Evolutionary conservation across 225 moss, liverwort and hornwort species (phyloP).

Genomic region (Physcomitrium patens): DNA sequence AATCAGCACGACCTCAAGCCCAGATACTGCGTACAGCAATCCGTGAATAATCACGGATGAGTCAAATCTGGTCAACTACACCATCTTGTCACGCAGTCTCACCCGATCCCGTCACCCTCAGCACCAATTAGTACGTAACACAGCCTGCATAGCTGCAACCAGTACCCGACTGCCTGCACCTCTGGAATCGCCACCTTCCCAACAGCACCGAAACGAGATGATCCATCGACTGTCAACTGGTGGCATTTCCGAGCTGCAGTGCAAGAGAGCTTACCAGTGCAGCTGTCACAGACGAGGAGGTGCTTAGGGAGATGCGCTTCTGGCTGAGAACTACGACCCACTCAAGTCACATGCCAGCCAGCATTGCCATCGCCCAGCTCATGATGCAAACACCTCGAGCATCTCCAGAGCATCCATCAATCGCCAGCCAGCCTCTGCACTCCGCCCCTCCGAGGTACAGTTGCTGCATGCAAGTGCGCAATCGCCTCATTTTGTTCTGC

Average conservation of each 20-base stretch:
- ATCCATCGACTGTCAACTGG: too few relatives aligned
- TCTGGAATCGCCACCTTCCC: slow-evolving; percentile 12
- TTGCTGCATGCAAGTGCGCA: too few relatives aligned
- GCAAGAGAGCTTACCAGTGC: not conserved
- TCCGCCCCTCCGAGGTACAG: too few relatives aligned
- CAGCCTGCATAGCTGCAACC: slow-evolving; percentile 12
- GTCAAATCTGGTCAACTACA: not conserved
- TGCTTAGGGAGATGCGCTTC: slow-evolving; percentile 2
- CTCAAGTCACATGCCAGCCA: not conserved
- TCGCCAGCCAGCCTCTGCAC: too few relatives aligned
- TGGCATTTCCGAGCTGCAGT: not conserved
- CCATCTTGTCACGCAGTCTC: not conserved
- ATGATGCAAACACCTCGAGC: slow-evolving; percentile 21
- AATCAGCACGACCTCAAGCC: not conserved
- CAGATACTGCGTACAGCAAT: not conserved
- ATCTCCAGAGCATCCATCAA: slow-evolving; percentile 1
- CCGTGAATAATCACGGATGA: slow-evolving; percentile 5
- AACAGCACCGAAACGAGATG: slow-evolving; percentile 13
- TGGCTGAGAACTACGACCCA: not conserved
- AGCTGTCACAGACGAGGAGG: not conserved
- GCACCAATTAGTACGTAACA: slow-evolving; percentile 14
- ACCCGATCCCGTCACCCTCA: not conserved
- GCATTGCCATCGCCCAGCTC: slow-evolving; percentile 23
- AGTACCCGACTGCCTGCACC: too few relatives aligned
- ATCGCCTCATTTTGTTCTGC: too few relatives aligned